Evolutionary conservation across 176 grass and related monocot species (phyloP).

Genomic region (Cocos nucifera): DNA sequence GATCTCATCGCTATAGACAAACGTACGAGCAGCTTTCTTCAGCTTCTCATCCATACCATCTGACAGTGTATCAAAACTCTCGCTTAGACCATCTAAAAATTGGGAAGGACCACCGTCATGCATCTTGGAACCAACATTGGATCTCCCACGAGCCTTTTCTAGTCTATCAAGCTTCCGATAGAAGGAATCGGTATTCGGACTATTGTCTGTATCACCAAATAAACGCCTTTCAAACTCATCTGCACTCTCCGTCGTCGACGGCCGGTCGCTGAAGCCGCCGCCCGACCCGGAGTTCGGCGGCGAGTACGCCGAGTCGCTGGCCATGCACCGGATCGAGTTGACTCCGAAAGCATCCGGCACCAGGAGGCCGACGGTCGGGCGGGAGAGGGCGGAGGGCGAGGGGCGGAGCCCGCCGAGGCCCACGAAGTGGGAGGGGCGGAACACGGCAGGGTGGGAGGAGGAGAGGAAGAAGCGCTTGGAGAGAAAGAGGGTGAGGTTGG

Average conservation of each 20-base stretch:
- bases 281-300: no score
- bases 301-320: no score
- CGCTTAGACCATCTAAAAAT: conserved; percentile 5
- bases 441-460: no score
- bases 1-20: conserved; percentile 30
- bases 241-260: conserved; percentile 10
- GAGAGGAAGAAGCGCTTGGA: no score
- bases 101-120: conserved; percentile 17
- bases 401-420: no score
- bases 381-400: no score
- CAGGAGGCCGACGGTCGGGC: no score
- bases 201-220: conserved; percentile 16
- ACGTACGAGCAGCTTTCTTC: conserved; percentile 22
- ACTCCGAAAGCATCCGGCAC: no score
- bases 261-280: no score
- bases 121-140: conserved; percentile 10
- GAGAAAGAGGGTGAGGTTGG: no score
- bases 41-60: conserved; percentile 63
- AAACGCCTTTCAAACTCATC: conserved; percentile 43
- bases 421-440: no score
- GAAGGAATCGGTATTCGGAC: conserved; percentile 8
- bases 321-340: no score
- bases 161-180: conserved; percentile 43
- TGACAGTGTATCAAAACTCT: conserved; percentile 34
- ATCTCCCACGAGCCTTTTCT: conserved; percentile 22